phyloP scores from a whole-genome alignment of 306 rosid genomes.

The Acacia melanoxylon region DNA sequence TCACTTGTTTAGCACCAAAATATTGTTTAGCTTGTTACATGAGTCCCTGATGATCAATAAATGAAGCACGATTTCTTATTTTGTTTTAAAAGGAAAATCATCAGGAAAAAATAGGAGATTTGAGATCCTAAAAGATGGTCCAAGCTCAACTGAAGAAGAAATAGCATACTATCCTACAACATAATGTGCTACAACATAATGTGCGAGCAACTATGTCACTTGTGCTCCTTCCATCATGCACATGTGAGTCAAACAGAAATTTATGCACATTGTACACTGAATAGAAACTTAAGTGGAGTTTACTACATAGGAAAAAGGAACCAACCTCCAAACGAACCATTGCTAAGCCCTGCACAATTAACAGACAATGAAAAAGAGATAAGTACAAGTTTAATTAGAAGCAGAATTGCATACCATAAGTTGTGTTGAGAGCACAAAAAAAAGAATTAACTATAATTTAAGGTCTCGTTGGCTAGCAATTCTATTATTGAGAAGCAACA shows the following conservation, averaged over 20 bases:
- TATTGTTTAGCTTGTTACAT: not conserved
- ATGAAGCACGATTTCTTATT: not conserved
- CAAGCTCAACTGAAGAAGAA: not conserved
- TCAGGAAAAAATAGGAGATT: not conserved
- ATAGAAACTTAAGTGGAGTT: not conserved
- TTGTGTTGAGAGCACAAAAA: not conserved
- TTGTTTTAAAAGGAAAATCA: not conserved
- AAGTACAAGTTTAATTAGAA: constrained; percentile 27
- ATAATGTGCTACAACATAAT: constrained; percentile 17
- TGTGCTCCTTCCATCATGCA: constrained; percentile 6
- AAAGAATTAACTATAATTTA: not conserved
- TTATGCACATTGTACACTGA: not conserved
- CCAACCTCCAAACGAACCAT: constrained; percentile 87
- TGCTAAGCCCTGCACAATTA: constrained; percentile 76
- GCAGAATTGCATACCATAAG: not conserved
- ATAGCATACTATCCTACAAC: not conserved
- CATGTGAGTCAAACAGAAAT: not conserved
- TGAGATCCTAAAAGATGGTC: constrained; percentile 12
- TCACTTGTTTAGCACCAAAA: not conserved
- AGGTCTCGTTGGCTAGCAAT: not conserved
- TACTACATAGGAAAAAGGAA: constrained; percentile 26
- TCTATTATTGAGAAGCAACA: constrained; percentile 5
- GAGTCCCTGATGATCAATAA: not conserved
- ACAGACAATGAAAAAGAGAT: constrained; percentile 33
- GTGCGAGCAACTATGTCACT: constrained; percentile 3